Evolutionary conservation across 2,329 filamentous ascomycete genomes (phyloP).

Genomic region (Penicillium sp.): DNA sequence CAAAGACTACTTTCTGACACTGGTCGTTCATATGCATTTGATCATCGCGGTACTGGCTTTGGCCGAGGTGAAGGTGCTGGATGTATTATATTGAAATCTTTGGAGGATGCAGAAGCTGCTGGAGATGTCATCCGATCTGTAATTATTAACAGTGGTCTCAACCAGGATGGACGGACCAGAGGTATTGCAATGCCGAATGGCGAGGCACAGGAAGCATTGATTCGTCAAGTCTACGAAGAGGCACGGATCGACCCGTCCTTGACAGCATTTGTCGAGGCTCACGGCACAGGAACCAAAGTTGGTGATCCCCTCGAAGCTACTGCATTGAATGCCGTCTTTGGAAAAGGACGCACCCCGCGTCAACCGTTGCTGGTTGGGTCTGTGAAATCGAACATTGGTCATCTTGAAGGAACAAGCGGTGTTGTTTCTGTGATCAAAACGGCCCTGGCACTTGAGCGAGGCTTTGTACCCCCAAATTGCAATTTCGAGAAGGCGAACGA

Average conservation of each 20-base stretch:
- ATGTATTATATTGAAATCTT: conserved; percentile 23
- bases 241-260: conserved; percentile 33
- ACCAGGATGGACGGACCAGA: conserved; percentile 21
- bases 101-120: conserved; percentile 25
- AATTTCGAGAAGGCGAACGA: conserved; percentile 23
- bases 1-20: conserved; percentile 20
- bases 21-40: conserved; percentile 26
- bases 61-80: conserved; percentile 38
- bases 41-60: conserved; percentile 25
- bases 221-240: conserved; percentile 35
- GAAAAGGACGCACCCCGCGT: conserved; percentile 15
- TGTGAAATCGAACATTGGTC: conserved; percentile 31
- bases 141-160: conserved; percentile 19
- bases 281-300: conserved; percentile 42
- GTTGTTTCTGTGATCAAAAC: conserved; percentile 28
- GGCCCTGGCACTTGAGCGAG: conserved; percentile 24
- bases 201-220: conserved; percentile 38
- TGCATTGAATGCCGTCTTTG: conserved; percentile 20
- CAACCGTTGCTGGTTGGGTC: conserved; percentile 27
- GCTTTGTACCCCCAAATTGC: conserved; percentile 26
- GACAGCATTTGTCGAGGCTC: conserved; percentile 40
- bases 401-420: conserved; percentile 27
- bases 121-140: conserved; percentile 22
- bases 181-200: conserved; percentile 28
- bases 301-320: conserved; percentile 33